Base-by-base conservation (phyloP, 225 moss, liverwort and hornwort genomes). In the Marchantia polymorpha region DNA sequence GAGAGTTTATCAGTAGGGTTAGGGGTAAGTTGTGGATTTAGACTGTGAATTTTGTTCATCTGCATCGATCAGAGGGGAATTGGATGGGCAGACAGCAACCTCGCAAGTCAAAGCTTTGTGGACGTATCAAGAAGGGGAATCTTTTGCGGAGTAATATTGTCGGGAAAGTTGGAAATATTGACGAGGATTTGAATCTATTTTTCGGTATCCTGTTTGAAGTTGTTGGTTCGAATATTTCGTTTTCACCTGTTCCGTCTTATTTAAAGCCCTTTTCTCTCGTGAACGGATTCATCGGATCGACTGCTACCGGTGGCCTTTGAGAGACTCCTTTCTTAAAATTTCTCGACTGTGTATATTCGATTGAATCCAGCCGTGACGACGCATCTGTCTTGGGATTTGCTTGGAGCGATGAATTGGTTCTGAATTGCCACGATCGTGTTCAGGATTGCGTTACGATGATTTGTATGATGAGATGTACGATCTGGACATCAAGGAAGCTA, bases 371-470 rank as follows among this genome's bases (percentile, higher is more conserved):
- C 39, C 39, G 39, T 39, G 39, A 39, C 39, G 39, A 39, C 39
- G 39, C 39, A 39, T 39, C 39, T 39, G 39, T 39, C 5, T 39
- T 39, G 39, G 39, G 3, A 4, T 22, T 60, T 60, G 10, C 0
- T 60, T 60, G n/a, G 60, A 60, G 19, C n/a, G 19, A 60, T 60
- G 16, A 19, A 16, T 7, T 51, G 49, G 49, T 51, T 50, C n/a
- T 71, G 50, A 71, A 71, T 20, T 11, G 71, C 12, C 51, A 8
- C 17, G 69, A 48, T 69, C 22, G 47, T 69, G 46, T 19, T 19
- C 72, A 97, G 96, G 96, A 83, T 87, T 97, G 59, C 89, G 93
- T n/a, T 91, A 88, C 68, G 94, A 94, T 75, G 94, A 94, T 68
- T 80, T 97, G 7, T 92, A 90, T 78, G 97, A 94, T 60, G 92